A percentile compares a stretch with the other conserved stretches of the same genome.
Conservation (phyloP, 2,329 filamentous ascomycete genomes). For the Rhynchosporium agropyri region DNA sequence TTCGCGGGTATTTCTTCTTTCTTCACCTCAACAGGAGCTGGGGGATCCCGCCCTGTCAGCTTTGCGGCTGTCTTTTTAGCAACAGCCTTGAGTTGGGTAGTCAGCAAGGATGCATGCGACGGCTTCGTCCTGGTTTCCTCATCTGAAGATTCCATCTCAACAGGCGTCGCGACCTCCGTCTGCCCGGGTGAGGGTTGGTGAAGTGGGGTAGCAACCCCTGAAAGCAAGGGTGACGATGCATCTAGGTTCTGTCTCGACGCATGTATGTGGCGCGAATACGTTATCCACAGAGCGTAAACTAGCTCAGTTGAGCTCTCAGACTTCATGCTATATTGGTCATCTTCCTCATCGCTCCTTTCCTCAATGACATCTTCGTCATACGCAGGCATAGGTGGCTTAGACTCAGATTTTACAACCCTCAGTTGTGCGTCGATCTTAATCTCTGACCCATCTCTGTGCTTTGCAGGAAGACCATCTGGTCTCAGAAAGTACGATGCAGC, state of each 20-base stretch:
- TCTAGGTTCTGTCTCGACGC: constrained; percentile 64
- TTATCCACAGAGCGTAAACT: constrained; percentile 95
- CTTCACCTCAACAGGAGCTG: constrained; percentile 40
- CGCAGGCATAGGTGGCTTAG: constrained; percentile 54
- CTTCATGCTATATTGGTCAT: constrained; percentile 44
- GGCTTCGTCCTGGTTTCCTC: constrained; percentile 48
- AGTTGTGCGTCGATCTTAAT: constrained; percentile 96
- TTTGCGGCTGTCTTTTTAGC: constrained; percentile 58
- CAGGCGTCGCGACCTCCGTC: constrained; percentile 59
- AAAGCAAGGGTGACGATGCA: constrained; percentile 64
- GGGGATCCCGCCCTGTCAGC: constrained; percentile 48
- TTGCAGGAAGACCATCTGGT: constrained; percentile 81
- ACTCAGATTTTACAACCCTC: constrained; percentile 91
- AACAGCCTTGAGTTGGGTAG: constrained; percentile 59
- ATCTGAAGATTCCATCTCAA: constrained; percentile 58
- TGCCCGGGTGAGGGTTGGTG: constrained; percentile 81
- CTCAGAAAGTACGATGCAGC: constrained; percentile 77
- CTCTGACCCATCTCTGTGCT: constrained; percentile 86
- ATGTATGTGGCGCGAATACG: constrained; percentile 91
- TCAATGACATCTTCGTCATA: constrained; percentile 66
- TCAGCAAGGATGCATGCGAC: constrained; percentile 52
- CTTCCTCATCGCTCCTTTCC: constrained; percentile 60
- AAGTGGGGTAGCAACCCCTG: constrained; percentile 69
- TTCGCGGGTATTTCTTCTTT: constrained; percentile 41
- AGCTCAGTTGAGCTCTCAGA: constrained; percentile 66